phyloP scores from a whole-genome alignment of 2,329 filamentous ascomycete genomes.

The Plectosphaerella cucumerina region DNA sequence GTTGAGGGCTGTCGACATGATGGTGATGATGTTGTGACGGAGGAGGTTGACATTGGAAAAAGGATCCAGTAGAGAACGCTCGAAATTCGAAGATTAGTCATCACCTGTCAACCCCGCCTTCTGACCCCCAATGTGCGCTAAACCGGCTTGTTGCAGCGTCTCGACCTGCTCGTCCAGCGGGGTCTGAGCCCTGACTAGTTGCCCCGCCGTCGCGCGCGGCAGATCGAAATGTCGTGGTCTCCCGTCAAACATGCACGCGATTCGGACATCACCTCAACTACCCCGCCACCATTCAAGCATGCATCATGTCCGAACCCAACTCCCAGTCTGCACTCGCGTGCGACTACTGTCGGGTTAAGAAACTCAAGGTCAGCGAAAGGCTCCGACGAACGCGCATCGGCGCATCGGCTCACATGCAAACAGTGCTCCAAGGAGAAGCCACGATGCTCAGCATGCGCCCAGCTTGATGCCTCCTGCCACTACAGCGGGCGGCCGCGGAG shows the following conservation, averaged over 20 bases:
- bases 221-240: no score
- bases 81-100: no score
- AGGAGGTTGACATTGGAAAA: no score
- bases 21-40: no score
- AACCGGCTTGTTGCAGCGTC: no score
- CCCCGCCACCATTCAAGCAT: neutral
- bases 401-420: neutral
- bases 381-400: neutral
- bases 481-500: slow-evolving; percentile 19
- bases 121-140: no score
- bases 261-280: neutral
- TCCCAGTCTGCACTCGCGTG: slow-evolving; percentile 4
- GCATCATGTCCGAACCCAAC: neutral
- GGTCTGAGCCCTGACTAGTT: no score
- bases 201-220: no score
- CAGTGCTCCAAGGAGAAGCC: slow-evolving; percentile 21
- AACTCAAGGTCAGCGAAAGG: slow-evolving; percentile 13
- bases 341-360: slow-evolving; percentile 16
- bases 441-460: slow-evolving; percentile 17
- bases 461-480: slow-evolving; percentile 17
- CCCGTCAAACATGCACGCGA: no score
- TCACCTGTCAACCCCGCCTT: no score
- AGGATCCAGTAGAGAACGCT: no score
- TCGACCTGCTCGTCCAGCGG: no score
- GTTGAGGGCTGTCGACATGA: neutral